Percentiles rank a stretch among this genome's conserved stretches.
Evolutionary conservation across 148 eudicot species (phyloP).

Genomic region (Chenopodium album): DNA sequence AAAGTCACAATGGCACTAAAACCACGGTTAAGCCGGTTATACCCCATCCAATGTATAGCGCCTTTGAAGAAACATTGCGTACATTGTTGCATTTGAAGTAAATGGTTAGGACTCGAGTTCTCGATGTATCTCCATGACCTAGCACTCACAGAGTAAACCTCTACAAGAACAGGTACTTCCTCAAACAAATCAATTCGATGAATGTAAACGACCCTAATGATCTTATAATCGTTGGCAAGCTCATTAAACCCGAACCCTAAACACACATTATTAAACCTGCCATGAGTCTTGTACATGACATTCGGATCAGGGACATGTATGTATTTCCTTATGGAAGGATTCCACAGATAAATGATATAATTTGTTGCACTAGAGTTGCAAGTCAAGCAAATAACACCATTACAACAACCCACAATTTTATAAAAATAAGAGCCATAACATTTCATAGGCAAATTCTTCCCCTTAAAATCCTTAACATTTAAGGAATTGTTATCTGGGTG

Average conservation of each 20-base stretch:
- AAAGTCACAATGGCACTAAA: slow-evolving; percentile 2
- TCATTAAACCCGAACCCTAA: slow-evolving; percentile 25
- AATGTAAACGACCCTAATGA: slow-evolving; percentile 8
- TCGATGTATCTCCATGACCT: slow-evolving; percentile 6
- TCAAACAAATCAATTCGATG: not conserved
- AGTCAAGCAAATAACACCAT: slow-evolving; percentile 20
- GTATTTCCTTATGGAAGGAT: slow-evolving; percentile 16
- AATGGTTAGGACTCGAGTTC: not conserved
- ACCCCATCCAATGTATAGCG: slow-evolving; percentile 17
- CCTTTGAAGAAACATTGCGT: slow-evolving; percentile 14
- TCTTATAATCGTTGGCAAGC: slow-evolving; percentile 17
- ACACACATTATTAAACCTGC: not conserved
- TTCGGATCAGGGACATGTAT: not conserved
- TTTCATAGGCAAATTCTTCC: not conserved
- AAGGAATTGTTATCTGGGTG: not conserved
- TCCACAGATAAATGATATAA: slow-evolving; percentile 1
- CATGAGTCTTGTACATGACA: not conserved
- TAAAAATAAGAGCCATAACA: not conserved
- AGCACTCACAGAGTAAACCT: not conserved
- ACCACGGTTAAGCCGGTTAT: too few species aligned
- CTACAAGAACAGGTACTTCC: slow-evolving; percentile 2
- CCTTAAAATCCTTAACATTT: not conserved
- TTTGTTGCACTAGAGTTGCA: not conserved
- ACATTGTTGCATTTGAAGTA: not conserved
- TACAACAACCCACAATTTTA: slow-evolving; percentile 1